Conservation (phyloP, 108 stramenopile genomes). For the Nannochloropsis gaditana region DNA sequence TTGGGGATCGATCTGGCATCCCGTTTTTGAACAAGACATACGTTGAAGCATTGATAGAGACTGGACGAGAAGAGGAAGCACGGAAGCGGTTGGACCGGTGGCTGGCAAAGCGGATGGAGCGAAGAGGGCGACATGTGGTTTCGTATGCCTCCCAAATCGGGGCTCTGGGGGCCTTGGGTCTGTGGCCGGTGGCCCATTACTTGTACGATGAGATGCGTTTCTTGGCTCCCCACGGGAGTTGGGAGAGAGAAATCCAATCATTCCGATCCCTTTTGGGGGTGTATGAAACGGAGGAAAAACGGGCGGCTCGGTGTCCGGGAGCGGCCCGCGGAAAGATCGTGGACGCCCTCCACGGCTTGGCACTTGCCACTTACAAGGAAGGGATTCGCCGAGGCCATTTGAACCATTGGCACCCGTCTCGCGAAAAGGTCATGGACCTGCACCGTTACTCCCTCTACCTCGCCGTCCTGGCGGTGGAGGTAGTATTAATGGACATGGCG, state of each 20-base stretch:
- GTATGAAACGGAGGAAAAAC: neutral
- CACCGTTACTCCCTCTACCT: neutral
- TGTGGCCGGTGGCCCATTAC: neutral
- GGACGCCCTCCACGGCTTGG: neutral
- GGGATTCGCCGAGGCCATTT: neutral
- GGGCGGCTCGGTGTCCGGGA: neutral
- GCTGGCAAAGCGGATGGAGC: neutral
- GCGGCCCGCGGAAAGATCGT: neutral
- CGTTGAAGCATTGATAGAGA: neutral
- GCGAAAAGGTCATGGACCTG: neutral
- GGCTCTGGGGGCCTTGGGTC: neutral
- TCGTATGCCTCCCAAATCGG: neutral
- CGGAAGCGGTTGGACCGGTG: neutral
- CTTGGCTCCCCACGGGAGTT: neutral
- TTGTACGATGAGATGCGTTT: conserved; percentile 17
- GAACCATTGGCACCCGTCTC: neutral
- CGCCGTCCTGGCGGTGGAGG: neutral
- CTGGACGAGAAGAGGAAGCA: neutral
- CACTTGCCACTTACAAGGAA: neutral
- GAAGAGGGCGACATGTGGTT: neutral
- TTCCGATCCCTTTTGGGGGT: neutral
- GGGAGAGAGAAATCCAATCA: neutral
- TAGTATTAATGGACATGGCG: neutral
- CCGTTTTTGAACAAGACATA: neutral
- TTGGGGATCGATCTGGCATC: neutral